Base-by-base conservation (phyloP, 2,329 filamentous ascomycete species). In the Phaeosphaeriaceae sp. region DNA sequence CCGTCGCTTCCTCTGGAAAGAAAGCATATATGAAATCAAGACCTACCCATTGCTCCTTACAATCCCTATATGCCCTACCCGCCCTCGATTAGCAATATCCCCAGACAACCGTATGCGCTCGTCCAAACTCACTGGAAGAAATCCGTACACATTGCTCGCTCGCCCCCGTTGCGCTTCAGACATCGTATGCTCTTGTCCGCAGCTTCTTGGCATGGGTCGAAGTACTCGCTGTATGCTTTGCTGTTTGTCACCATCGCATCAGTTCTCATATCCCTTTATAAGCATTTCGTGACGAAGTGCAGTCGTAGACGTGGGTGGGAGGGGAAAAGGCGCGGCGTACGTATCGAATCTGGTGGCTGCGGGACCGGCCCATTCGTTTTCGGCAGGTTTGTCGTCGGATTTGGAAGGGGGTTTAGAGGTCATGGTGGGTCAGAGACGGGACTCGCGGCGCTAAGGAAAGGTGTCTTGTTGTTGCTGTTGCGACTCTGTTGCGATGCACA, bases 181-280 rank as follows among this genome's bases (percentile, higher is more conserved):
- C 95, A 99, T 76, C 88, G 89, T 67, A 97, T 89, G 79, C 93
- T 97, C 73, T 86, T 86, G 66, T 90, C 83, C 7, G 95, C 94
- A 5, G 92, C 92, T 71, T 97, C 94, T 77, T 98, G 94, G 78
- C 95, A 99, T 1, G 95, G 95, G 71, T 99, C 95, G 76, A 91
- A 92, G 80, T 90, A 98, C 76, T 97, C 89, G 83, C 93, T 97
- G 72, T 89, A 87, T 54, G 84, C 85, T 83, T 98, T 98, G 67
- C 94, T 97, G 71, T 60, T 42, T 17, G n/a, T 13, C 31, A 36
- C 31, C 10, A 33, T 15, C 3, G 7, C 15, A 57, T 69, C 51
- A 69, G 65, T 33, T 25, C 17, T 13, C 9, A 25, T 17, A 20
- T 22, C 40, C 19, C 19, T 20, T 45, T 21, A 24, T 54, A n/a